Base-by-base conservation (phyloP, 2,329 filamentous ascomycete species). In the Geoglossum cookeanum region DNA sequence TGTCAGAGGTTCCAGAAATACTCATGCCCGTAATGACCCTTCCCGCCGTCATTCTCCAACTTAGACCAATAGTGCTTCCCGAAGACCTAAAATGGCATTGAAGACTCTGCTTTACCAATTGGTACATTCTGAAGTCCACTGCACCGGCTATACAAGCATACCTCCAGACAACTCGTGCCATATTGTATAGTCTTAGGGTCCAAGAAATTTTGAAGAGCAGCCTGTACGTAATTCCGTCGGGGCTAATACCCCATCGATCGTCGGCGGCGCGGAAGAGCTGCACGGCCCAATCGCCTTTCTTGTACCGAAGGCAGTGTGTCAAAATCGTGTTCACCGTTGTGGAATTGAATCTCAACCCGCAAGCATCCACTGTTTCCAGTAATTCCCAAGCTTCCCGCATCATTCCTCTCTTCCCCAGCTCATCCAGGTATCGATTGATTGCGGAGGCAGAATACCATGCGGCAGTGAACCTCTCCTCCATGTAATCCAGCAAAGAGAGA, bases 81-180 rank as follows among this genome's bases (percentile, higher is more conserved):
- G 61, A 58, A 1, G 52, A 48, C 0, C 60, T 53, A 3, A 57
- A 59, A 42, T 67, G 66, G n/a, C 64, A 59, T n/a, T 59, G 47
- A 5, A 73, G 61, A 45, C 68, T 68, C 37, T 44, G 59, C 29
- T 64, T 54, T 4, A 73, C 65, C 6, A 62, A 57, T 29, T 65
- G 58, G 55, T 64, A 65, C 68, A 73, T 73, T 17, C 15, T 29
- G 30, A 59, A 59, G 15, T 64, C 70, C 9, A 69, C 68, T 9
- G 52, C 45, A 7, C 64, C 64, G 15, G 66, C 55, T 58, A 74
- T 65, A 60, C 73, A 75, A 4, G 72, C 71, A 63, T 74, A 74
- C 59, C 66, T 66, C 74, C 74, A 76, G 4, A 76, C 59, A 7
- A 75, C 71, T 9, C 70, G 70, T 55, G 69, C 70, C 9, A 71